Evolutionary conservation across 768 basidiomycete genomes (phyloP).

Genomic region (Boletus patriciae): DNA sequence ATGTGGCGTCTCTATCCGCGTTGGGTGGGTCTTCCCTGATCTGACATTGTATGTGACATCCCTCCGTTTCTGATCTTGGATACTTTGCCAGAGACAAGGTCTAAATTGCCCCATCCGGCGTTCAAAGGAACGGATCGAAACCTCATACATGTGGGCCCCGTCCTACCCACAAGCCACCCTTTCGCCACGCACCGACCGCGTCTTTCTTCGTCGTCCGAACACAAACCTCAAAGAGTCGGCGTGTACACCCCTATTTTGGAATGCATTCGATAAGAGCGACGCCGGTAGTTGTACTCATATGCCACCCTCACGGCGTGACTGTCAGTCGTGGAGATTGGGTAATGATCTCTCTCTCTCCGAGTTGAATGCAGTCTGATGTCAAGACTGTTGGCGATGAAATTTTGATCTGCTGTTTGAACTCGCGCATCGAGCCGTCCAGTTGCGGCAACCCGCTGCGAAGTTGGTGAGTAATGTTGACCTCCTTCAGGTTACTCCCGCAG

Average conservation of each 20-base stretch:
- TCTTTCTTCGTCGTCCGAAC: slow-evolving; percentile 75
- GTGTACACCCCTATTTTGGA: slow-evolving; percentile 92
- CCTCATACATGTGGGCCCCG: slow-evolving; percentile 84
- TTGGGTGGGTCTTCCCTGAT: slow-evolving; percentile 46
- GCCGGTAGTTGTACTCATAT: slow-evolving; percentile 91
- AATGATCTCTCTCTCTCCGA: no score
- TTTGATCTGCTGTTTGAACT: no score
- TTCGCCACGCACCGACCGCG: slow-evolving; percentile 64
- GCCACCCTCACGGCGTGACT: no score
- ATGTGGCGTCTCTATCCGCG: slow-evolving; percentile 73
- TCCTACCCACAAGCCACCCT: slow-evolving; percentile 65
- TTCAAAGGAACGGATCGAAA: slow-evolving; percentile 84
- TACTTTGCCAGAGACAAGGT: slow-evolving; percentile 60
- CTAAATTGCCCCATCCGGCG: slow-evolving; percentile 85
- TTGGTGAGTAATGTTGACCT: no score
- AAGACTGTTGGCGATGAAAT: no score
- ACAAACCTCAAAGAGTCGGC: slow-evolving; percentile 78
- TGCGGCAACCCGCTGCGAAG: no score
- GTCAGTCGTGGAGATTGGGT: slow-evolving; percentile 92
- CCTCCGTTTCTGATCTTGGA: neutral
- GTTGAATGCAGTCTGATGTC: no score
- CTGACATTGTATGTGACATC: neutral
- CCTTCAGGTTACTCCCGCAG: no score
- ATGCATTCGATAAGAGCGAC: slow-evolving; percentile 75
- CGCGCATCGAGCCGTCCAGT: no score